phyloP scores from a whole-genome alignment of 768 basidiomycete species.

The Symmetrospora coprosmae region DNA sequence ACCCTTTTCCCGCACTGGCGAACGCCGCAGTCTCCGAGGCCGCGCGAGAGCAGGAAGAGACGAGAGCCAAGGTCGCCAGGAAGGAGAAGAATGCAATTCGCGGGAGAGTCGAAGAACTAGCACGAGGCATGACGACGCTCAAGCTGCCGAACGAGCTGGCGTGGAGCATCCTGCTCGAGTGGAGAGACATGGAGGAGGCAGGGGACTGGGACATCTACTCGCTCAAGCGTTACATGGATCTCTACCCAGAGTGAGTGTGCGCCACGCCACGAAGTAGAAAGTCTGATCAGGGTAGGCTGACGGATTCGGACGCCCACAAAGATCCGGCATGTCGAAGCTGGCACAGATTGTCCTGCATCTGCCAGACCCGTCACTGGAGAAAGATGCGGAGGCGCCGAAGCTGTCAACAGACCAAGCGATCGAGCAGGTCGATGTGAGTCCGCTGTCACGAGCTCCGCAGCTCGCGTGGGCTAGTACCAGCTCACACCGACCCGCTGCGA shows the following conservation, averaged over 20 bases:
- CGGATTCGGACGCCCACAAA: neutral
- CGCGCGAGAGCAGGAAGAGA: constrained; percentile 40
- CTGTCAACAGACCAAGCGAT: too few species aligned
- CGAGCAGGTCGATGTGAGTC: too few species aligned
- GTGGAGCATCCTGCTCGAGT: constrained; percentile 66
- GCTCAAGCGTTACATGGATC: constrained; percentile 10
- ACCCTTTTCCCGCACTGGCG: constrained; percentile 30
- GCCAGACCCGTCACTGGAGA: neutral
- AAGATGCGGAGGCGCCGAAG: too few species aligned
- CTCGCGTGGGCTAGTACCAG: too few species aligned
- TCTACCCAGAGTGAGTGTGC: constrained; percentile 1
- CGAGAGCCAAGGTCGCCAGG: constrained; percentile 17
- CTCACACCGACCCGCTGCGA: too few species aligned
- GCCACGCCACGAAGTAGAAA: neutral
- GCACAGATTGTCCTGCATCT: neutral
- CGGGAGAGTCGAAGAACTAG: constrained; percentile 55
- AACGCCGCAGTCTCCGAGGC: constrained; percentile 24
- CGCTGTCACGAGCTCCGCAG: too few species aligned
- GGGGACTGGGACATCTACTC: constrained; percentile 14
- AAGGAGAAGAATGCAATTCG: constrained; percentile 39
- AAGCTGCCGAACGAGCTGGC: constrained; percentile 62
- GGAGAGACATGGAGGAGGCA: constrained; percentile 43
- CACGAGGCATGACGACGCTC: constrained; percentile 61
- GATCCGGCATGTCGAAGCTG: constrained; percentile 13
- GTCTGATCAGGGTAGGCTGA: neutral